These are phyloP conservation scores for Stachybotrys chartarum DNA, from an alignment of 2,329 filamentous ascomycete genomes.

Conservation along the genomic window DNA sequence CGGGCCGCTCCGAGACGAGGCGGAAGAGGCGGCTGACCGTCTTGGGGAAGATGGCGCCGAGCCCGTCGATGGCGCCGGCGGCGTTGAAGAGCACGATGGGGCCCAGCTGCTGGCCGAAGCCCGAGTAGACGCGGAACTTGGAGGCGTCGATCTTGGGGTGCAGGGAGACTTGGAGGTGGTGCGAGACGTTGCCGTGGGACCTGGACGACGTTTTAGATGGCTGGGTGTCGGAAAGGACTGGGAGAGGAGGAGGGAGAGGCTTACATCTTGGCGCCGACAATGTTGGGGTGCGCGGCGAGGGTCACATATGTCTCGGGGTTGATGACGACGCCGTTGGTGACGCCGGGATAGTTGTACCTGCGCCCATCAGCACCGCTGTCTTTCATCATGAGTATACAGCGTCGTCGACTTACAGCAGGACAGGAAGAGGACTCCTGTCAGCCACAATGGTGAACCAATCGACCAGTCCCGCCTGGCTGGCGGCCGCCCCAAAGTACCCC, in stretches of 20 bases:
- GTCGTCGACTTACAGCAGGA: constrained; percentile 42
- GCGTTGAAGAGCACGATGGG: constrained; percentile 57
- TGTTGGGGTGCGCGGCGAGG: constrained; percentile 55
- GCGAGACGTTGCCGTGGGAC: constrained; percentile 58
- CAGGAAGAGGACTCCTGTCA: constrained; percentile 49
- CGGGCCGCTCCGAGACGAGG: constrained; percentile 27
- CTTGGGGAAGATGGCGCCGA: constrained; percentile 58
- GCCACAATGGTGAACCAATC: constrained; percentile 57
- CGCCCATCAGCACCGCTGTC: neutral
- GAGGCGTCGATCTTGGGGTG: constrained; percentile 53
- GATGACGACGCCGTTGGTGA: constrained; percentile 56
- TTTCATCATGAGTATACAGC: neutral
- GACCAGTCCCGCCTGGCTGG: constrained; percentile 49
- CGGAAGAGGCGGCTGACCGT: constrained; percentile 51
- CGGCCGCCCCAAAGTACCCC: constrained; percentile 56
- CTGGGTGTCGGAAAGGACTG: neutral
- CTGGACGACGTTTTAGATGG: constrained; percentile 1
- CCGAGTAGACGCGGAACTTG: constrained; percentile 57
- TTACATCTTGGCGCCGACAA: constrained; percentile 59
- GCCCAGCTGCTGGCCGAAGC: constrained; percentile 59
- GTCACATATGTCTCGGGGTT: constrained; percentile 49
- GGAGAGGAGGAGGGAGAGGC: neutral
- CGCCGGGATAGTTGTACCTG: constrained; percentile 53
- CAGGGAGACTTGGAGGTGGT: constrained; percentile 55
- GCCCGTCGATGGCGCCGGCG: constrained; percentile 59